Evolutionary conservation across 1,139 yeast species (phyloP).

Genomic region (Sugiyamaella grinbergsii): DNA sequence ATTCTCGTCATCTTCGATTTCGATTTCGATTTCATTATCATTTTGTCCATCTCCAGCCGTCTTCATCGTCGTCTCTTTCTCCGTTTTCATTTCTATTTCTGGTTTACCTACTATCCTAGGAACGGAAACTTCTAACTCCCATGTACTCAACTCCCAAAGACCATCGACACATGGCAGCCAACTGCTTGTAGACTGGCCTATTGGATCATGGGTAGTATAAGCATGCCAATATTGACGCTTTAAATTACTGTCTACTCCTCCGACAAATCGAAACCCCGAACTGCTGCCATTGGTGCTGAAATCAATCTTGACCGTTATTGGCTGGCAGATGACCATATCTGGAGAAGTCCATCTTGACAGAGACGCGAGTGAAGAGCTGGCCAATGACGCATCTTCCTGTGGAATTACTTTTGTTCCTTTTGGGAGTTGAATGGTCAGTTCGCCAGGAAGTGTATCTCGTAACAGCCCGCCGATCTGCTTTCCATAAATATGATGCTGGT

Average conservation of each 20-base stretch:
- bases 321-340: constrained; percentile 44
- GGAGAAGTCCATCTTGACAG: constrained; percentile 21
- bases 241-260: constrained; percentile 46
- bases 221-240: constrained; percentile 70
- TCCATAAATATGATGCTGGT: constrained; percentile 51
- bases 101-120: constrained; percentile 66
- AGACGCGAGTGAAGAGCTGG: constrained; percentile 38
- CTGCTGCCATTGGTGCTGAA: constrained; percentile 67
- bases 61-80: constrained; percentile 3
- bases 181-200: constrained; percentile 80
- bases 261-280: constrained; percentile 76
- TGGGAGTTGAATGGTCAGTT: constrained; percentile 70
- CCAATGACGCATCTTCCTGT: constrained; percentile 37
- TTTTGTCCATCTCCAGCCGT: constrained; percentile 24
- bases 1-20: constrained; percentile 41
- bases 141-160: constrained; percentile 83
- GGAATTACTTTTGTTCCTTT: constrained; percentile 57
- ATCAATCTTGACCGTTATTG: constrained; percentile 69
- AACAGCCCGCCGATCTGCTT: constrained; percentile 65
- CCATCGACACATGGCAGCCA: constrained; percentile 98
- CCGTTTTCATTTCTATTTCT: constrained; percentile 39
- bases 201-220: constrained; percentile 77
- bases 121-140: constrained; percentile 84
- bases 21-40: constrained; percentile 41
- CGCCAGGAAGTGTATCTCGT: constrained; percentile 58